A percentile compares a stretch with the other conserved stretches of the same genome.
Evolutionary conservation across 2,329 filamentous ascomycete species (phyloP).

Genomic region (Phialemoniopsis sp.): DNA sequence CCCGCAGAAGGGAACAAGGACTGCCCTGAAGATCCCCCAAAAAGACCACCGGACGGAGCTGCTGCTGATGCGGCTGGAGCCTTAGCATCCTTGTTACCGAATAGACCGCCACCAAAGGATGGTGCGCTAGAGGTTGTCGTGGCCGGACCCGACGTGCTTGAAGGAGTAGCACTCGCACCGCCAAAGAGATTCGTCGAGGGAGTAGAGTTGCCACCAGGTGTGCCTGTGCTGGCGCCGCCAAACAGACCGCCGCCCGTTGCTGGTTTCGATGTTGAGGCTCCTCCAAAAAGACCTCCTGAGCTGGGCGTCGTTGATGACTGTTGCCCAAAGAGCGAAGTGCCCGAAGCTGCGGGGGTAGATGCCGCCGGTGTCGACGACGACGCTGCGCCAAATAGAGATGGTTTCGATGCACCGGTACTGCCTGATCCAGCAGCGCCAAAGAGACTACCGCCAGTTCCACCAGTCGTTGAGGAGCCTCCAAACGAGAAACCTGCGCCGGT

Average conservation of each 20-base stretch:
- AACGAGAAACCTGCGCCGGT: constrained; percentile 21
- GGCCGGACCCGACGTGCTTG: constrained; percentile 7
- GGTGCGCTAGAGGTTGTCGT: too few relatives aligned
- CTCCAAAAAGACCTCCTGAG: constrained; percentile 5
- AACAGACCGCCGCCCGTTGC: constrained; percentile 22
- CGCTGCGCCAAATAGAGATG: constrained; percentile 5
- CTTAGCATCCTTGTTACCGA: constrained; percentile 8
- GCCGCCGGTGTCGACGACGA: neutral
- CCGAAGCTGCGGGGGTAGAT: neutral
- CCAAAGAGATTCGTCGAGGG: too few relatives aligned
- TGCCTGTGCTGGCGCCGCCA: constrained; percentile 21
- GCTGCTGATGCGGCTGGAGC: constrained; percentile 9
- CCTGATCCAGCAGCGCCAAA: too few relatives aligned
- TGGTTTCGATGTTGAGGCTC: constrained; percentile 6
- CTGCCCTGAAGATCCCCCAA: constrained; percentile 6
- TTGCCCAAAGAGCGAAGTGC: neutral
- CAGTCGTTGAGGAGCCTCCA: constrained; percentile 11
- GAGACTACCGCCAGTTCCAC: constrained; percentile 5
- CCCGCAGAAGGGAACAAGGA: constrained; percentile 14
- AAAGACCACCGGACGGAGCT: constrained; percentile 10
- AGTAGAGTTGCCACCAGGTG: constrained; percentile 7
- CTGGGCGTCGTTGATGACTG: neutral
- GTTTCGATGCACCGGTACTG: constrained; percentile 9
- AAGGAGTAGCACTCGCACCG: too few relatives aligned
- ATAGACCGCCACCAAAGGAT: constrained; percentile 1